Evolutionary conservation across 208 protist species (phyloP), one percentile per base, ranked within the genome.

Genomic region (Novymonas esmeraldas): DNA sequence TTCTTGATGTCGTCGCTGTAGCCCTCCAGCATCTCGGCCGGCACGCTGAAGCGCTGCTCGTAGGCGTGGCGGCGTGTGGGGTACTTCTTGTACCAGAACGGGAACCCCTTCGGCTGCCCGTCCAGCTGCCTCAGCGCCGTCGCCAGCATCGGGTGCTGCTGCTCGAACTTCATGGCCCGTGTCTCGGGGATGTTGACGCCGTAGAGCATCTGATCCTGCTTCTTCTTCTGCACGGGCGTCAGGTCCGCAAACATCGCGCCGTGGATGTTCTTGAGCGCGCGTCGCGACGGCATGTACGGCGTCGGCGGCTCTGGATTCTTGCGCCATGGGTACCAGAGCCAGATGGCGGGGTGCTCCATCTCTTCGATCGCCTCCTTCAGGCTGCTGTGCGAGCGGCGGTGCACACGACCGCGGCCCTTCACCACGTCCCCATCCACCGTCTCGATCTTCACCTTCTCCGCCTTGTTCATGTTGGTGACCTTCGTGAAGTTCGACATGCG

Each of bases 71-170:
- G 85, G 10, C 89, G 89, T 28, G 92, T 97, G 3, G 92, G 92
- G 64, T 97, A 97, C 69, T 97, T 97, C 72, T 92, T 94, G 71
- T 93, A 97, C 92, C 92, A 97, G 74, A 95, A 97, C 34, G 92
- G 92, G 60, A 97, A 97, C 1, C 89, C 89, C 64, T 92, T 92
- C 33, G 89, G 87, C 81, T 89, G 87, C 33, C 84, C 89, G 14
- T 93, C 80, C 13, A 92, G 67, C 57, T 91, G 77, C 58, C 77
- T 76, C 39, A 97, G 74, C 41, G 87, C 88, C 0, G 74, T 73
- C 3, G 87, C 84, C n/a, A 97, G 83, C 36, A 97, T 67, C 5
- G 92, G 92, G 77, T 97, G 92, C 58, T 87, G 70, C 76, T 82
- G 60, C 77, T 94, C 88, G 62, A 94, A 94, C 55, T 87, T 78